phyloP scores from a whole-genome alignment of 2,329 filamentous ascomycete genomes.

The Aspergillus sp. region DNA sequence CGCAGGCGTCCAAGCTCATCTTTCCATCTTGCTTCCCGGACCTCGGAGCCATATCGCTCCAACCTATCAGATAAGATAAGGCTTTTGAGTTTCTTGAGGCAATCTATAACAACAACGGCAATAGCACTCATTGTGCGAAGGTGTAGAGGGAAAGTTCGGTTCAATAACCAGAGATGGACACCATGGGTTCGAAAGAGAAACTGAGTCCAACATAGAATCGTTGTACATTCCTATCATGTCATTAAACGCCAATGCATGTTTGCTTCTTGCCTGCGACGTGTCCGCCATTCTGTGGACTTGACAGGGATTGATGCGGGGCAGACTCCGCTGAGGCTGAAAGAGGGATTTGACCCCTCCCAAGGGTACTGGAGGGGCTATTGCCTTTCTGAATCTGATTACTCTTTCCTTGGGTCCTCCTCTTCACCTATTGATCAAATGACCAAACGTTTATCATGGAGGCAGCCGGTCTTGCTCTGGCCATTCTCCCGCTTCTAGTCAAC shows the following conservation, averaged over 20 bases:
- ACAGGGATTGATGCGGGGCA: background rate
- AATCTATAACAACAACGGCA: background rate
- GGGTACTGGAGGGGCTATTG: background rate
- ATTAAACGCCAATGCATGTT: background rate
- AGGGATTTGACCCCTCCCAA: background rate
- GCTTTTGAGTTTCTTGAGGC: background rate
- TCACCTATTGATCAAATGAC: background rate
- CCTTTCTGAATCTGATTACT: background rate
- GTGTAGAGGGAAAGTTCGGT: background rate
- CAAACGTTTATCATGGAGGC: slow-evolving; percentile 6
- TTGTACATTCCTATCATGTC: background rate
- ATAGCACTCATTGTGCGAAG: background rate
- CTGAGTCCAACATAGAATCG: background rate
- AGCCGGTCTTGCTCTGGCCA: slow-evolving; percentile 18
- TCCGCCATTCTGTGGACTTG: background rate
- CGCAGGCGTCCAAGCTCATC: slow-evolving; percentile 13
- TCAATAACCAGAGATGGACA: no score
- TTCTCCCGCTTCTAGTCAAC: slow-evolving; percentile 26
- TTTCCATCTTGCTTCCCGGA: background rate
- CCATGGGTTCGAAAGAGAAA: background rate
- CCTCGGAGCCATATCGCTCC: background rate
- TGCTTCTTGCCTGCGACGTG: background rate
- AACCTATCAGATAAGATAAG: background rate
- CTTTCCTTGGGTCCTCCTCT: background rate
- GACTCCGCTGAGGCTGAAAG: background rate